phyloP scores from a whole-genome alignment of 768 basidiomycete genomes.

The Ramaria sp. region DNA sequence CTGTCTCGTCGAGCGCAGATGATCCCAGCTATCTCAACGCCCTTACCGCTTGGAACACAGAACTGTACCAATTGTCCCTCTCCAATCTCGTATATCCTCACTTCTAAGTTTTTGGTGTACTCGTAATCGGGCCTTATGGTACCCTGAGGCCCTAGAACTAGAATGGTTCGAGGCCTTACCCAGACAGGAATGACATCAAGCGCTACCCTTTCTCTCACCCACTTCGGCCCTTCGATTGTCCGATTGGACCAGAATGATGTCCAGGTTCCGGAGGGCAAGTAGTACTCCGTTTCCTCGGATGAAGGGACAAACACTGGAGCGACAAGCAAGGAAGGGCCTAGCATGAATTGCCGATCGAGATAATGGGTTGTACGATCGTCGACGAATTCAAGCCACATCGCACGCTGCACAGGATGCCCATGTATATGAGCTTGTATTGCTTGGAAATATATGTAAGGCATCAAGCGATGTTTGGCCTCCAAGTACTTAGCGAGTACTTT shows the following conservation, averaged over 20 bases:
- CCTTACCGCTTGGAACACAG: slow-evolving; percentile 35
- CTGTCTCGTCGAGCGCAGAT: slow-evolving; percentile 27
- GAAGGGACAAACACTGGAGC: slow-evolving; percentile 7
- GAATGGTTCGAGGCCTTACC: slow-evolving; percentile 46
- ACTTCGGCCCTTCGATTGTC: slow-evolving; percentile 45
- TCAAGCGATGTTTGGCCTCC: slow-evolving; percentile 23
- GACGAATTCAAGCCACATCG: slow-evolving; percentile 5
- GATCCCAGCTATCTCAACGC: slow-evolving; percentile 29
- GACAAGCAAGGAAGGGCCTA: slow-evolving; percentile 1
- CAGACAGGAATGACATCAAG: slow-evolving; percentile 57
- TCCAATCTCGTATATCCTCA: slow-evolving; percentile 43
- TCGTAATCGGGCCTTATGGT: slow-evolving; percentile 52
- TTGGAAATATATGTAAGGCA: slow-evolving; percentile 24
- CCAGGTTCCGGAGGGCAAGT: slow-evolving; percentile 7
- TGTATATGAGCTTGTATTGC: slow-evolving; percentile 2
- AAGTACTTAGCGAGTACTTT: slow-evolving; percentile 20
- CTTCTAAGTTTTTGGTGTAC: slow-evolving; percentile 35
- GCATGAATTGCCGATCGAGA: slow-evolving; percentile 6
- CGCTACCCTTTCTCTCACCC: slow-evolving; percentile 55
- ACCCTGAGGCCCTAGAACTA: slow-evolving; percentile 45
- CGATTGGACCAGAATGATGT: slow-evolving; percentile 46
- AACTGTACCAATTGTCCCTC: slow-evolving; percentile 29
- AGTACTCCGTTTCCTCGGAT: slow-evolving; percentile 6
- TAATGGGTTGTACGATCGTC: slow-evolving; percentile 5
- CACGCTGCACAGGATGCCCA: slow-evolving; percentile 5